Evolutionary conservation across 1,284 basidiomycete genomes (phyloP), one percentile per base, ranked within the genome.

Genomic region (Ustilago bromivora): DNA sequence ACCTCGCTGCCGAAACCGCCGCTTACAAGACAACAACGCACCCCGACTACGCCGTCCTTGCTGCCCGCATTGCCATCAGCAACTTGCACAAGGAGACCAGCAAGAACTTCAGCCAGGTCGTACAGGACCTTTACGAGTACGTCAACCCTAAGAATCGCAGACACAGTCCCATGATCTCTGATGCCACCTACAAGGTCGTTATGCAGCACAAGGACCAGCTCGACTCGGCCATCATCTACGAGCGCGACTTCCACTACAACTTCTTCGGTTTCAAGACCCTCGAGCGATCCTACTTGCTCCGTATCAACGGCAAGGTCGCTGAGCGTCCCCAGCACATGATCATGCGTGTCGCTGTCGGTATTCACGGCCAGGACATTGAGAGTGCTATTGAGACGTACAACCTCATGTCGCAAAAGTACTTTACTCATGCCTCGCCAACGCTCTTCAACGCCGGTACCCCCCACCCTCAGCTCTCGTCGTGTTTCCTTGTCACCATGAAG

Each of bases 1-100:
- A 88, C 79, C 82, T 88, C 54, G 87, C 87, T 40, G 94, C 96
- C 6, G 95, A 99, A 88, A 99, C 97, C 3, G 95, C 97, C 19
- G 97, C 97, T 1, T 98, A 93, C 87, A 92, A 98, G 80, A 98
- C 97, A 3, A 98, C 96, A 36, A 86, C 87, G 15, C 95, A 96
- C 86, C 96, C 96, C 12, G 97, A 99, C 87, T 99, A 99, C 84
- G 96, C 97, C 35, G 92, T 99, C 71, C 93, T 99, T 68, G 97
- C 97, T 12, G 97, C 97, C 15, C 94, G 97, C 78, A 98, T 99
- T 66, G 96, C 96, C 71, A 96, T 99, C 85, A 97, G 95, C 72
- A 99, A 99, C 88, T 89, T 99, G 23, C 97, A 99, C 90, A 99
- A 99, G 87, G 96, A 99, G 88, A 99, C 97, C 40, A 96, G 95